phyloP scores from a whole-genome alignment of 1,284 basidiomycete genomes.

The Trichosporon sp. region DNA sequence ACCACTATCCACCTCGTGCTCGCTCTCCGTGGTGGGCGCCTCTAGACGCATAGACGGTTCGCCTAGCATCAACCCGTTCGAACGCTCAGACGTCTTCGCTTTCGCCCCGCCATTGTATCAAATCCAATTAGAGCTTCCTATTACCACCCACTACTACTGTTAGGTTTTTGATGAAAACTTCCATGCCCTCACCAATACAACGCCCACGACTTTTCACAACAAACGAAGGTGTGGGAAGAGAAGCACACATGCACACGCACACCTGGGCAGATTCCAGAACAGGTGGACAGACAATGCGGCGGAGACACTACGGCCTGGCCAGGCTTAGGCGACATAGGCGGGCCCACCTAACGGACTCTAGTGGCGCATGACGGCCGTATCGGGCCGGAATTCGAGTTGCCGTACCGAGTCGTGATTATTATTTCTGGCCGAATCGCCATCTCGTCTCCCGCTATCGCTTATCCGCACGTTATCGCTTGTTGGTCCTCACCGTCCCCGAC shows the following conservation, averaged over 20 bases:
- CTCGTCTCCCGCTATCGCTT: not conserved
- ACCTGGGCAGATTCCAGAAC: not conserved
- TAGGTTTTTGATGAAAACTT: not conserved
- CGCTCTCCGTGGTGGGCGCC: conserved; percentile 76
- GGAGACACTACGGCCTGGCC: not conserved
- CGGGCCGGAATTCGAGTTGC: conserved; percentile 1
- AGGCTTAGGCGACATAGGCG: not conserved
- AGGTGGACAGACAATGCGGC: not conserved
- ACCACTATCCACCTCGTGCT: conserved; percentile 87
- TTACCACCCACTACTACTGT: not conserved
- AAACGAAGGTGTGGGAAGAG: not conserved
- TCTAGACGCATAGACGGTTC: not conserved
- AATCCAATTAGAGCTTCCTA: not conserved
- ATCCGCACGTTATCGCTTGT: not conserved
- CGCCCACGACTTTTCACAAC: not conserved
- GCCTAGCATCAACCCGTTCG: not conserved
- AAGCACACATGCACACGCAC: not conserved
- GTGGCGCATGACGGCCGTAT: not conserved
- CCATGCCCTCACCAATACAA: not conserved
- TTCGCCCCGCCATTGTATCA: not conserved
- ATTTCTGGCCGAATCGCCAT: not conserved
- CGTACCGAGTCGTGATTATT: not conserved
- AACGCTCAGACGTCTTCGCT: not conserved
- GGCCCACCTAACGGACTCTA: not conserved
- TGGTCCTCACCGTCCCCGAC: not conserved